These are phyloP conservation scores for Geoglossum cookeanum DNA, from an alignment of 2,329 filamentous ascomycete species.

Conservation along the genomic window DNA sequence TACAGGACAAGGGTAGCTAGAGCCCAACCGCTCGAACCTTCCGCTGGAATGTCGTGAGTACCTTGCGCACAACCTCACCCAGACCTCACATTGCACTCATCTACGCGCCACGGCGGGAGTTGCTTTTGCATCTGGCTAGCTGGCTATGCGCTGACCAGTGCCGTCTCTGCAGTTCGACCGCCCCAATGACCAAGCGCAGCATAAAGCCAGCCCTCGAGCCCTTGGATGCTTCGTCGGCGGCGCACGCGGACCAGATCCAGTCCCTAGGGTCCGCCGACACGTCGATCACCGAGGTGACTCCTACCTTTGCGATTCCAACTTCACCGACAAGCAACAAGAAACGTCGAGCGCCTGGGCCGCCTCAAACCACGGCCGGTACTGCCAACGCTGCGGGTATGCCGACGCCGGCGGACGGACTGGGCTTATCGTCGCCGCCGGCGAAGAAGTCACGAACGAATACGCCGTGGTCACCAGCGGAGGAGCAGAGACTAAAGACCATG, in stretches of 20 bases:
- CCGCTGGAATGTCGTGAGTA: slow-evolving; percentile 1
- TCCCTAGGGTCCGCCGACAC: neutral
- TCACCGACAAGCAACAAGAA: neutral
- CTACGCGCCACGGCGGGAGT: neutral
- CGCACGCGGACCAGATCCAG: neutral
- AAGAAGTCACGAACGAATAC: slow-evolving; percentile 99
- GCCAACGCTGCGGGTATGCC: slow-evolving; percentile 6
- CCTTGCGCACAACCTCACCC: neutral
- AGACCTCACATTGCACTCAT: neutral
- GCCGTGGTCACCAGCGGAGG: slow-evolving; percentile 90
- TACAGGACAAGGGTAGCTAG: neutral
- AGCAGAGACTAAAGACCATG: slow-evolving; percentile 84
- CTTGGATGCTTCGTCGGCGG: neutral
- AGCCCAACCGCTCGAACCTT: neutral
- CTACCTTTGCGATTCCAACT: neutral
- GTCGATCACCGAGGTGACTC: neutral
- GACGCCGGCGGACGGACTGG: slow-evolving; percentile 22
- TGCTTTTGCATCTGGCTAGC: neutral
- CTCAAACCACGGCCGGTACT: slow-evolving; percentile 8
- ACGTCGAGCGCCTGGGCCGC: neutral
- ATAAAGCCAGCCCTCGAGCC: slow-evolving; percentile 1
- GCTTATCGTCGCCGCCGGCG: slow-evolving; percentile 34
- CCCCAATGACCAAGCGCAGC: neutral
- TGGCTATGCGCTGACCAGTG: slow-evolving; percentile 1
- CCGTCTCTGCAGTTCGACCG: slow-evolving; percentile 1